Evolutionary conservation across 2,329 filamentous ascomycete species (phyloP), one percentile per base, ranked within the genome.

Genomic region (Phaeosphaeria sp.): DNA sequence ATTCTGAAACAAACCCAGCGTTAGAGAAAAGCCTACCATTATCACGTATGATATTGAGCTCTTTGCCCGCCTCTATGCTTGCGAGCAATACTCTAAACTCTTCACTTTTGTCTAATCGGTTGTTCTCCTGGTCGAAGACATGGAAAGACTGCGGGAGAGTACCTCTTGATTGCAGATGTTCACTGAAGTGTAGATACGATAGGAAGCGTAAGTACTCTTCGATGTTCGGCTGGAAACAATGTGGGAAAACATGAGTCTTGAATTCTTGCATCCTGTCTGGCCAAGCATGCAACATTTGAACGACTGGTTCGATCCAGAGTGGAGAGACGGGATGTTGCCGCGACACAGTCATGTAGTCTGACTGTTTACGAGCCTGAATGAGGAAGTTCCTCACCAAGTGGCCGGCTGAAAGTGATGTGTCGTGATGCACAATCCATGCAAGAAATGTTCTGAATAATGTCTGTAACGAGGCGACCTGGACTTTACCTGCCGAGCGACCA

Each of bases 211-310:
- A 60, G 49, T 81, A 82, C 51, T 80, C 77, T 1, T 67, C 51
- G 18, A 76, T 63, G 42, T 74, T 71, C 1, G 78, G 75, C 43
- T 75, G 74, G 67, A 84, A 82, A 27, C 83, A 74, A 49, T 78
- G 75, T 2, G 81, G 82, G 39, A 84, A 78, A 1, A 84, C 74
- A 60, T 84, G 78, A 6, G 78, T 76, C 49, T 78, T 78, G 55
- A 82, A 78, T 45, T 78, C 76, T 40, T 71, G 70, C 2, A 79
- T 69, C 2, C 75, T 66, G 25, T 78, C 74, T 1, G 74, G 76
- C 65, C 74, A 74, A 7, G 63, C 59, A 13, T 65, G 61, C 8
- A 80, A 59, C 13, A 64, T 72, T 13, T 66, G 53, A 3, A 76
- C 65, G 2, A 80, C 65, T 24, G 80, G 77, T 22, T 71, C 56